phyloP scores from a whole-genome alignment of 2,329 filamentous ascomycete genomes.

The Dendrostoma leiphaemia region DNA sequence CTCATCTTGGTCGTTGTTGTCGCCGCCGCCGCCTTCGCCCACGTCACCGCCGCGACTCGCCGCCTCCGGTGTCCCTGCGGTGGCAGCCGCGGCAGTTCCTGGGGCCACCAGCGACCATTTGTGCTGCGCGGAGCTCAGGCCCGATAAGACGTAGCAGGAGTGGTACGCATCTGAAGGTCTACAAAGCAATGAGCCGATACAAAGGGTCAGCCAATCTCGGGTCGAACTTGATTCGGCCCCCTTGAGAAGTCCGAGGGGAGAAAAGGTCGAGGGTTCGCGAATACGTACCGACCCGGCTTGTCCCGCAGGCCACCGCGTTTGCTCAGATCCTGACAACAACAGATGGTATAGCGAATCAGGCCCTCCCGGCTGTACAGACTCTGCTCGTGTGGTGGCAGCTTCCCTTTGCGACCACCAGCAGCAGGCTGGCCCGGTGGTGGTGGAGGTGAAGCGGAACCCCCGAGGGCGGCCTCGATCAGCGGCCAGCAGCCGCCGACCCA shows the following conservation, averaged over 20 bases:
- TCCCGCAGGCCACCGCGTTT: slow-evolving; percentile 80
- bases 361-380: slow-evolving; percentile 79
- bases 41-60: too few relatives aligned
- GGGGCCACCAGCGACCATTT: slow-evolving; percentile 50
- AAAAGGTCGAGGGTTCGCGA: slow-evolving; percentile 13
- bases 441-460: slow-evolving; percentile 20
- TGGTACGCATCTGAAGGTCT: slow-evolving; percentile 86
- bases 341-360: slow-evolving; percentile 83
- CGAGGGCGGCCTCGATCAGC: slow-evolving; percentile 76
- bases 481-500: slow-evolving; percentile 98
- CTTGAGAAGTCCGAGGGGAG: not conserved
- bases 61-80: slow-evolving; percentile 34
- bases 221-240: too few relatives aligned
- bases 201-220: not conserved
- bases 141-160: slow-evolving; percentile 86
- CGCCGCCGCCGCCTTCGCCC: slow-evolving; percentile 20
- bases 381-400: slow-evolving; percentile 32
- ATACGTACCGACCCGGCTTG: slow-evolving; percentile 82
- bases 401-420: slow-evolving; percentile 21
- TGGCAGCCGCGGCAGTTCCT: slow-evolving; percentile 21
- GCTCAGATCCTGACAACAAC: slow-evolving; percentile 75
- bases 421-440: slow-evolving; percentile 23
- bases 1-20: not conserved
- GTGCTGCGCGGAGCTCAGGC: slow-evolving; percentile 80
- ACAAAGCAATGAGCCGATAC: not conserved